phyloP scores from a whole-genome alignment of 169 alveolate genomes.

The Plasmodium knowlesi region DNA sequence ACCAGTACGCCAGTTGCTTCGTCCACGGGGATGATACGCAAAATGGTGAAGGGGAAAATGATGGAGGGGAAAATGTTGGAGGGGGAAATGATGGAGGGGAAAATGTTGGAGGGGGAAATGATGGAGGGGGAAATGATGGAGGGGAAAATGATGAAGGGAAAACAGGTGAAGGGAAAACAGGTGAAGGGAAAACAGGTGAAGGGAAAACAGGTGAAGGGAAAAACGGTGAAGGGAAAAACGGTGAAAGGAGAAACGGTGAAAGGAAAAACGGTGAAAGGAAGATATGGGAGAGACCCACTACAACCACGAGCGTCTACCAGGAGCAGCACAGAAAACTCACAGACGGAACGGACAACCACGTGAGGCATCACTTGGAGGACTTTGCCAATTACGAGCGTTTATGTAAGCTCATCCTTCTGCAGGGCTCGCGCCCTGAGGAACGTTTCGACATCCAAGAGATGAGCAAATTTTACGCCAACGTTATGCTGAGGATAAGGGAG shows the following conservation, averaged over 20 bases:
- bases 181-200: too few relatives aligned
- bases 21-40: neutral
- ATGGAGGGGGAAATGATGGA: too few relatives aligned
- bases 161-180: too few relatives aligned
- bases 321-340: neutral
- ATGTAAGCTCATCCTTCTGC: neutral
- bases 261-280: too few relatives aligned
- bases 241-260: too few relatives aligned
- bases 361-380: neutral
- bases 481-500: constrained; percentile 20
- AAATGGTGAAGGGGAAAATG: too few relatives aligned
- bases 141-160: too few relatives aligned
- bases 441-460: constrained; percentile 42
- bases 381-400: neutral
- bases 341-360: neutral
- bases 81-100: too few relatives aligned
- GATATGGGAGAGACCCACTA: neutral
- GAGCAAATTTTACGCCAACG: constrained; percentile 17
- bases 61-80: too few relatives aligned
- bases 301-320: neutral
- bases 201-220: too few relatives aligned
- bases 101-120: too few relatives aligned
- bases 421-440: constrained; percentile 11
- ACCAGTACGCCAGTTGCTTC: neutral
- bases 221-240: too few relatives aligned